Evolutionary conservation across 1,284 basidiomycete genomes (phyloP).

Genomic region (Sporisorium iseilematis-ciliati): DNA sequence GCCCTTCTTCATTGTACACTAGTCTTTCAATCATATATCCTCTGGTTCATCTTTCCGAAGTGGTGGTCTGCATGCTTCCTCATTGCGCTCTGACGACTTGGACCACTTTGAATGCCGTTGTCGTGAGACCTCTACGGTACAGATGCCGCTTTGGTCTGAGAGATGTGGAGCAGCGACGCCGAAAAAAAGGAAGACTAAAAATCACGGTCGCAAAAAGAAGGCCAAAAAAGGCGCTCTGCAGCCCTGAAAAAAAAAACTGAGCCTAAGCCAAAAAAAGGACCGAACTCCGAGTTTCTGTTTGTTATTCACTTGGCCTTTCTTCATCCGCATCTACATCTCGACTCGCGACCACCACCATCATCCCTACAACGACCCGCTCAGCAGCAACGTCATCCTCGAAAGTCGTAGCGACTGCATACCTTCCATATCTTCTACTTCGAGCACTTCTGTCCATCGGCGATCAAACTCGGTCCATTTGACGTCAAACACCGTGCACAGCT

Average conservation of each 20-base stretch:
- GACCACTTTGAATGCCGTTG: not conserved
- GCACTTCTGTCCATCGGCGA: not conserved
- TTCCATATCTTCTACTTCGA: not conserved
- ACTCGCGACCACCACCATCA: slow-evolving; percentile 2
- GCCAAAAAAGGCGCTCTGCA: not conserved
- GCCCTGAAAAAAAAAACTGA: not conserved
- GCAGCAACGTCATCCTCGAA: too few relatives aligned
- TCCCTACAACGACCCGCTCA: not conserved
- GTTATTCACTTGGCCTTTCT: not conserved
- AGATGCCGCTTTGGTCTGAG: too few relatives aligned
- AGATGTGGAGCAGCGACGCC: not conserved
- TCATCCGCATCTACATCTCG: not conserved
- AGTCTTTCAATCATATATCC: slow-evolving; percentile 28
- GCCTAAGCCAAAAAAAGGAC: not conserved
- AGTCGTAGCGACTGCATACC: too few relatives aligned
- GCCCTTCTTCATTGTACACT: slow-evolving; percentile 34
- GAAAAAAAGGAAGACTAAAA: not conserved
- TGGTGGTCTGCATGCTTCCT: not conserved
- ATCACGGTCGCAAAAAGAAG: not conserved
- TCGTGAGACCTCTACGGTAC: not conserved
- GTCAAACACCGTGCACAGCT: not conserved
- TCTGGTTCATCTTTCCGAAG: not conserved
- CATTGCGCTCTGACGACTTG: not conserved
- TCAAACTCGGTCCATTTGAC: not conserved
- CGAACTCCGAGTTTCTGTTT: slow-evolving; percentile 14